phyloP scores from a whole-genome alignment of 805 yeast genomes.

The Wickerhamomyces mucosus region DNA sequence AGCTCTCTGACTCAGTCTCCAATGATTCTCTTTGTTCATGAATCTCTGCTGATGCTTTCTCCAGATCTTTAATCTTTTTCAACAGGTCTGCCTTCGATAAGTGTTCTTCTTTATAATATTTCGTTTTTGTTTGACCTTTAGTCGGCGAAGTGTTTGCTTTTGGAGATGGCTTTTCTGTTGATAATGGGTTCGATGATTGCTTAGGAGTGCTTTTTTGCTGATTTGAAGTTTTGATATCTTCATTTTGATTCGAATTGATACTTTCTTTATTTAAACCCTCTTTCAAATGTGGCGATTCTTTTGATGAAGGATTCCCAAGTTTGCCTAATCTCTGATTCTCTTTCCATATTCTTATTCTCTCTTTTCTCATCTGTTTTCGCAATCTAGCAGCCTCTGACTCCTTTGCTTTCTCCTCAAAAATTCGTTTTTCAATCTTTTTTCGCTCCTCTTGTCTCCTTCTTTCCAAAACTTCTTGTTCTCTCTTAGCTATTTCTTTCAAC shows the following conservation, averaged over 20 bases:
- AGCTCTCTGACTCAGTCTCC: constrained; percentile 2
- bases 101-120: not conserved
- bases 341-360: not conserved
- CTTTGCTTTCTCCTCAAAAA: constrained; percentile 3
- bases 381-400: constrained; percentile 2
- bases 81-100: constrained; percentile 7
- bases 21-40: constrained; percentile 4
- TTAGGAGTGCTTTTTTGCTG: not conserved
- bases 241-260: not conserved
- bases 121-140: too few relatives aligned
- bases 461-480: constrained; percentile 9
- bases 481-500: constrained; percentile 3
- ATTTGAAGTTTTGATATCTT: not conserved
- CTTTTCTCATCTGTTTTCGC: constrained; percentile 3
- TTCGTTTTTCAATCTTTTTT: constrained; percentile 4
- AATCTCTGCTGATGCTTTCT: constrained; percentile 1
- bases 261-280: constrained; percentile 3
- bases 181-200: not conserved
- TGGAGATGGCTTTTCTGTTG: not conserved
- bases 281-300: too few relatives aligned
- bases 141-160: not conserved
- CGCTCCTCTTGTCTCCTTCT: constrained; percentile 8
- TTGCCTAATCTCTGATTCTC: too few relatives aligned
- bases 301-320: too few relatives aligned
- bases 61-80: constrained; percentile 3